A percentile compares a stretch with the other conserved stretches of the same genome.
Conservation (phyloP, 306 rosid genomes). For the Cucurbita maxima region DNA sequence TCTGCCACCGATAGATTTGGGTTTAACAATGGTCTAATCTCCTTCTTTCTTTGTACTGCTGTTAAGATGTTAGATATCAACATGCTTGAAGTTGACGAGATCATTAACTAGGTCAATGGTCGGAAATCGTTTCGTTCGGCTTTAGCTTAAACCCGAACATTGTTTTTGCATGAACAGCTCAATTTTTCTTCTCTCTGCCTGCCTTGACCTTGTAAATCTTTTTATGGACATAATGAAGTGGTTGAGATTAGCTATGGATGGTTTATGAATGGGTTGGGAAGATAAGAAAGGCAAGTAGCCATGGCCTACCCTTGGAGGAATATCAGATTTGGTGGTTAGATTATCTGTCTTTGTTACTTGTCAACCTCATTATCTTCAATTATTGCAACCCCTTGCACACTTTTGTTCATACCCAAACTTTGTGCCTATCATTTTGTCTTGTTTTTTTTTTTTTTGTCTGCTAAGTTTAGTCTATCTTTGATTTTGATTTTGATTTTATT, state of each 20-base stretch:
- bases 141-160: too few species aligned
- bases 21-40: background rate
- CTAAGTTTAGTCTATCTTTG: too few species aligned
- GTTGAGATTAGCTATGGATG: background rate
- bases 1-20: too few species aligned
- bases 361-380: background rate
- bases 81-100: too few species aligned
- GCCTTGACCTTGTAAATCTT: too few species aligned
- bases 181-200: background rate
- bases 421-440: background rate
- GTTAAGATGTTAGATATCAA: too few species aligned
- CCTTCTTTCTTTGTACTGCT: too few species aligned
- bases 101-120: too few species aligned
- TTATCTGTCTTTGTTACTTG: background rate
- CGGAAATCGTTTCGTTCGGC: too few species aligned
- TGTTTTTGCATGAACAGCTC: background rate
- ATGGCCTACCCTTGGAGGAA: background rate
- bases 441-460: too few species aligned
- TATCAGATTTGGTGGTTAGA: background rate
- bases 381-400: background rate
- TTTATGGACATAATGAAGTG: background rate
- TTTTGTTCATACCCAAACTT: background rate
- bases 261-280: background rate
- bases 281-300: background rate
- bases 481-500: background rate